phyloP scores from a whole-genome alignment of 768 basidiomycete genomes.

The Agrocybe pediades region DNA sequence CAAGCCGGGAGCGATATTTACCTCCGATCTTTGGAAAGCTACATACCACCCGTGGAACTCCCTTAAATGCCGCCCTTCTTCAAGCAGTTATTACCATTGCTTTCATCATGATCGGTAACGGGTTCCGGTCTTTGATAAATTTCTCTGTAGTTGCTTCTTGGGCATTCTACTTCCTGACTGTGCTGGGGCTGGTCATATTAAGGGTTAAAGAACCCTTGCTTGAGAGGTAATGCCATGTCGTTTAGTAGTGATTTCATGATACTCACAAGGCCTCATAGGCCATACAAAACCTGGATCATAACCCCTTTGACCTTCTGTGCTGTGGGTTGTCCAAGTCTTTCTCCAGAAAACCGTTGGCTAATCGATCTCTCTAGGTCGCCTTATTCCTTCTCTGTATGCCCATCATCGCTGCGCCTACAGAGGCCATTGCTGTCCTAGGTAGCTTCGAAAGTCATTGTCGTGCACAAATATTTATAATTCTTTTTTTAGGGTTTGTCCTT shows the following conservation, averaged over 20 bases:
- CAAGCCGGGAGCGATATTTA: slow-evolving; percentile 85
- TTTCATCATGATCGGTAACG: slow-evolving; percentile 86
- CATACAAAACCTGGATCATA: slow-evolving; percentile 89
- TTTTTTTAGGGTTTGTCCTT: slow-evolving; percentile 65
- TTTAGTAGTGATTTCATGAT: neutral
- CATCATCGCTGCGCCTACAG: slow-evolving; percentile 86
- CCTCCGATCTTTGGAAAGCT: slow-evolving; percentile 82
- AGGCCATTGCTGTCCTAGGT: slow-evolving; percentile 89
- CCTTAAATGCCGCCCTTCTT: slow-evolving; percentile 83
- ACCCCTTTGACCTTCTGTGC: slow-evolving; percentile 91
- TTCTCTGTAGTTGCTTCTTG: slow-evolving; percentile 87
- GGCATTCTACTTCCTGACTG: slow-evolving; percentile 88
- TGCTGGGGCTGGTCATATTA: slow-evolving; percentile 84
- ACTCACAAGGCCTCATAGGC: slow-evolving; percentile 46
- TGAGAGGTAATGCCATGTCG: slow-evolving; percentile 56
- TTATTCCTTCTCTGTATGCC: slow-evolving; percentile 94
- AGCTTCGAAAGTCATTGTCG: slow-evolving; percentile 21
- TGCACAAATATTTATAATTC: neutral
- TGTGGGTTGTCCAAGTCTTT: slow-evolving; percentile 40
- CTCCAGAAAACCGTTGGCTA: neutral
- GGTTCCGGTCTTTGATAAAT: slow-evolving; percentile 86
- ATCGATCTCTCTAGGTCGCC: slow-evolving; percentile 57
- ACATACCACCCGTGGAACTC: slow-evolving; percentile 77
- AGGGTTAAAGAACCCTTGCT: slow-evolving; percentile 90
- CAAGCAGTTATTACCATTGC: slow-evolving; percentile 73